Base-by-base conservation (phyloP, 192 early-diverging fungal genomes). In the Podila epigama region DNA sequence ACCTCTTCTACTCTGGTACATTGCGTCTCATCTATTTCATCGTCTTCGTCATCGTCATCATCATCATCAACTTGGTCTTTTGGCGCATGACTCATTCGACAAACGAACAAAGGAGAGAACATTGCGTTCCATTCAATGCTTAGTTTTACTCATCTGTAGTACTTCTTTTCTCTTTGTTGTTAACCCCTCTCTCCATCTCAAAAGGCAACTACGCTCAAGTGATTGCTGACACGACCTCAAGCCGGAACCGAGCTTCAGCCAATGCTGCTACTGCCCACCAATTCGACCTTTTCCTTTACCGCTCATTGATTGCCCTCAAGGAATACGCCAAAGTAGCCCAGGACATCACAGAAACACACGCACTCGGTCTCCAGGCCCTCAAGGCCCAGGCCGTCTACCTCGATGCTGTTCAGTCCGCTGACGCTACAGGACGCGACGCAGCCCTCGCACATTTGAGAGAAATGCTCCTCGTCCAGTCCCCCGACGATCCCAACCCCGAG, bases 271-370 rank as follows among this genome's bases (percentile, higher is more conserved):
- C 69, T 12, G 66, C 83, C 31, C 82, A 86, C 32, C 61, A 93
- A 60, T 86, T 87, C 33, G 81, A 90, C 70, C 82, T 87, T 7
- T 88, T 92, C 15, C 84, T 94, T 50, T 91, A 92, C 79, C 91
- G 96, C 27, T 86, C 97, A 7, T 89, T 93, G 63, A 71, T 97
- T 34, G 93, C 91, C 40, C 94, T 91, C 69, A 88, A 88, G 60
- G 88, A 93, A 51, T 85, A 87, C 83, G 82, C 85, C 31, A 64
- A 89, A 56, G 90, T 93, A 25, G 79, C 93, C 20, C 69, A 81
- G 58, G 92, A 94, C 52, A 86, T 95, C 39, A 68, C 84, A 1
- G 64, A 87, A 28, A 58, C 69, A 51, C 66, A 79, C 37, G 62
- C 82, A 2, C 58, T 89, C 12, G 88, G 90, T 39, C 89, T 96